These are phyloP conservation scores for Fusarium lateritium DNA, from an alignment of 2,329 filamentous ascomycete genomes.

Conservation along the genomic window DNA sequence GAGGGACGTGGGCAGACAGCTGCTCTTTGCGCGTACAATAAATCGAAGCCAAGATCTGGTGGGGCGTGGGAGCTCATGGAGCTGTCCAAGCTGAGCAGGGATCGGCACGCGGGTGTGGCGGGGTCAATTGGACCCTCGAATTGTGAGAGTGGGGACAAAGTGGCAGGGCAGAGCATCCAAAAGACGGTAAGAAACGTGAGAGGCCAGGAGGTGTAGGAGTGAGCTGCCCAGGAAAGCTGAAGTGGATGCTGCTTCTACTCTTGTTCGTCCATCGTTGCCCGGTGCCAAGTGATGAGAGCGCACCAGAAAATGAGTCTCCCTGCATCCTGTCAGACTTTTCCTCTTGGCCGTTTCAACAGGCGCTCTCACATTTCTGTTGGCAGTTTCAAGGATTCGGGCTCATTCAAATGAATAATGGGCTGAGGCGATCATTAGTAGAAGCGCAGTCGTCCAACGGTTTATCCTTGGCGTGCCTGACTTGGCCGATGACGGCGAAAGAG, in stretches of 20 bases:
- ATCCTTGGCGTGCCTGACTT: constrained; percentile 4
- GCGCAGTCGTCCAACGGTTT: background rate
- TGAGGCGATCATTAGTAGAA: background rate
- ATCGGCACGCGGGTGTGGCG: background rate
- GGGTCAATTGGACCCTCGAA: constrained; percentile 6
- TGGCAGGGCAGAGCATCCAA: background rate
- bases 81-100: constrained; percentile 4
- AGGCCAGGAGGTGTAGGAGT: background rate
- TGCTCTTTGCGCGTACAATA: constrained; percentile 1
- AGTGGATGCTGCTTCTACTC: background rate
- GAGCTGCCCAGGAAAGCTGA: constrained; percentile 15
- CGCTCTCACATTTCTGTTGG: background rate
- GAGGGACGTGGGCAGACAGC: constrained; percentile 1
- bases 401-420: background rate
- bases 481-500: constrained; percentile 2
- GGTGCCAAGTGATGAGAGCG: background rate
- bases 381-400: background rate
- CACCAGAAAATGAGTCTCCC: background rate
- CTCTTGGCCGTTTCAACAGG: constrained; percentile 2
- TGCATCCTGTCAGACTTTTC: background rate
- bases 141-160: background rate
- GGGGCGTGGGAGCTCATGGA: constrained; percentile 9
- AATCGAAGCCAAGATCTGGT: constrained; percentile 11
- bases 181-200: constrained; percentile 1
- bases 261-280: background rate